Evolutionary conservation across 805 yeast genomes (phyloP), one percentile per base, ranked within the genome.

Genomic region (Schizosaccharomyces lindneri): DNA sequence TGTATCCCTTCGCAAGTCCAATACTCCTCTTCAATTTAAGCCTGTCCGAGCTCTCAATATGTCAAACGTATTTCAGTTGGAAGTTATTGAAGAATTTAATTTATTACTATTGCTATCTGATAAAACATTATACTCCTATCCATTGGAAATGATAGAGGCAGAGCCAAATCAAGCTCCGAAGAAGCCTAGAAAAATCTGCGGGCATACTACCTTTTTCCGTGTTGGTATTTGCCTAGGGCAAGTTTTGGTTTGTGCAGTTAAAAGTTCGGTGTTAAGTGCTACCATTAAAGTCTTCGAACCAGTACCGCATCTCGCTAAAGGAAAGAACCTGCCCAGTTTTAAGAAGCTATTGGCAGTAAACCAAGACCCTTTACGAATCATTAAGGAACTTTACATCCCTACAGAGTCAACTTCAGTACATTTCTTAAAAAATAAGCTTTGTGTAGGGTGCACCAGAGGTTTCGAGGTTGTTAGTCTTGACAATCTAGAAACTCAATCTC

Each of bases 381-480:
- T 82, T 69, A 81, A 82, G 68, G 97, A 93, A 67, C 83, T 90
- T 43, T 77, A 78, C 32, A 87, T 93, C 70, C 82, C 81, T 59
- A 84, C 95, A 4, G 97, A 93, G 67, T 95, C 96, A 1, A 85
- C 90, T 43, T 84, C 95, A 6, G 83, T 93, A 19, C 88, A 95
- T 31, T 90, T 90, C 69, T 75, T 93, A 72, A 87, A 88, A 69
- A 82, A 89, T 3, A 85, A 84, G 68, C 74, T 93, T 64, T 90
- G 97, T 75, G 85, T 93, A 65, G 98, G 98, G 31, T 93, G 98
- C 68, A 83, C 95, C 36, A 87, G 84, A 70, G 98, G 98, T 0
- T 93, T 93, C 74, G 97, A 93, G 73, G 87, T 93, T 68, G 88
- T 93, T 46, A 84, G 94, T 19, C 75, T 89, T 55, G 85, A 84